These are phyloP conservation scores for Rubus parviflorus DNA, from an alignment of 306 rosid genomes.

Conservation along the genomic window DNA sequence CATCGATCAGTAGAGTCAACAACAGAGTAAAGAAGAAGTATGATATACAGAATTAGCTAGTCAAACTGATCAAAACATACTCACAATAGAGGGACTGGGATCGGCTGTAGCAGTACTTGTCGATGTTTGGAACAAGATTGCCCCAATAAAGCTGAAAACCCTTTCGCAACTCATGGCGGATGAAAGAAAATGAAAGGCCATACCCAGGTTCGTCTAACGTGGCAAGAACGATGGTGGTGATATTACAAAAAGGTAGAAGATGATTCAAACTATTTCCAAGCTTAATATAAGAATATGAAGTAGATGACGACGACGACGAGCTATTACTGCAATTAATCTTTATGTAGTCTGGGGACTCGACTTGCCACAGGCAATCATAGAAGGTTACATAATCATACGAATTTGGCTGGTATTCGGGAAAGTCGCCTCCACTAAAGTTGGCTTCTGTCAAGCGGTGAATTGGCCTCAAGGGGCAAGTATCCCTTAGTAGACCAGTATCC, in stretches of 20 bases:
- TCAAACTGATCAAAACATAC: background rate
- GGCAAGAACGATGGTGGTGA: background rate
- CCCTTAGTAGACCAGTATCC: conserved; percentile 4
- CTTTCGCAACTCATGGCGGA: background rate
- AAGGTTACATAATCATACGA: conserved; percentile 6
- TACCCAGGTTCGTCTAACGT: background rate
- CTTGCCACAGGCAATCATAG: background rate
- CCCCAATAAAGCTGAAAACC: accelerated
- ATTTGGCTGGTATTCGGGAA: too few relatives aligned
- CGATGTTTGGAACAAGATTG: accelerated
- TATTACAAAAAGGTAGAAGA: background rate
- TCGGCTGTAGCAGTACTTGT: background rate
- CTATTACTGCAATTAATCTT: background rate
- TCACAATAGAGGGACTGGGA: background rate
- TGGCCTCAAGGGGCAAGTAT: conserved; percentile 13
- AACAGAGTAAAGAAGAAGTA: background rate
- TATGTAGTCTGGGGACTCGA: background rate
- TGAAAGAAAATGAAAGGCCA: background rate
- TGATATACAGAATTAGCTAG: background rate
- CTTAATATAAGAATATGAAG: background rate
- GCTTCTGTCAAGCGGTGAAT: background rate
- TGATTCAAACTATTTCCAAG: background rate
- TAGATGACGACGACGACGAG: background rate
- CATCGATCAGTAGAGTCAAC: background rate
- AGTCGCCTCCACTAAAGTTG: too few relatives aligned